phyloP scores from a whole-genome alignment of 75 land plant species.

The Cupressus sempervirens region DNA sequence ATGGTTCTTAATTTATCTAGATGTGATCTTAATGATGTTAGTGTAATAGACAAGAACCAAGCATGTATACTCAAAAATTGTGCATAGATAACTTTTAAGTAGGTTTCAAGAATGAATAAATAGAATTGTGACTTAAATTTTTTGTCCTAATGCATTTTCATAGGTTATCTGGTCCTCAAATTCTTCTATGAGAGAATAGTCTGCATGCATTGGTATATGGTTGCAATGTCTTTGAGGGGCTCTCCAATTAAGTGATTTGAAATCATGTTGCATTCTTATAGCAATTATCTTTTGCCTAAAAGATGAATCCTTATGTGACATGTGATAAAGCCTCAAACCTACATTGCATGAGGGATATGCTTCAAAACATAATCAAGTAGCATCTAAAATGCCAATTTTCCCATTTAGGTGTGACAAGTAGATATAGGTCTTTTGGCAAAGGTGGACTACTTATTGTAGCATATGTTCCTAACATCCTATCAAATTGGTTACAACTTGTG shows the following conservation, averaged over 20 bases:
- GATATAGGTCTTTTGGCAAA: not conserved
- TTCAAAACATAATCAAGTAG: not conserved
- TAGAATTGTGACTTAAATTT: too few relatives aligned
- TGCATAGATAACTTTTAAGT: not conserved
- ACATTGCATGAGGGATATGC: not conserved
- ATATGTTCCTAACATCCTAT: too few relatives aligned
- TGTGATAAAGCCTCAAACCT: not conserved
- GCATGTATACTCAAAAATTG: not conserved
- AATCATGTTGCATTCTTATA: not conserved
- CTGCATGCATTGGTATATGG: too few relatives aligned
- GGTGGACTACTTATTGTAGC: not conserved
- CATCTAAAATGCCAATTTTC: not conserved
- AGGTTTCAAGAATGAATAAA: not conserved
- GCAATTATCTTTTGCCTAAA: not conserved
- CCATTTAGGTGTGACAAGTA: not conserved
- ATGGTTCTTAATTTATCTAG: not conserved
- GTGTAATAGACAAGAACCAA: not conserved
- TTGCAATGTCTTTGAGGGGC: not conserved
- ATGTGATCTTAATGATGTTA: not conserved
- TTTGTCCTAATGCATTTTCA: too few relatives aligned
- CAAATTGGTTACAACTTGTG: not conserved
- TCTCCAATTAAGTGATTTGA: not conserved
- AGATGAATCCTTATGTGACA: not conserved
- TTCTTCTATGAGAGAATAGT: too few relatives aligned
- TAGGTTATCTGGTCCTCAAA: too few relatives aligned